Conservation (phyloP, 345 rosid genomes). For the Melastoma malabathricum region DNA sequence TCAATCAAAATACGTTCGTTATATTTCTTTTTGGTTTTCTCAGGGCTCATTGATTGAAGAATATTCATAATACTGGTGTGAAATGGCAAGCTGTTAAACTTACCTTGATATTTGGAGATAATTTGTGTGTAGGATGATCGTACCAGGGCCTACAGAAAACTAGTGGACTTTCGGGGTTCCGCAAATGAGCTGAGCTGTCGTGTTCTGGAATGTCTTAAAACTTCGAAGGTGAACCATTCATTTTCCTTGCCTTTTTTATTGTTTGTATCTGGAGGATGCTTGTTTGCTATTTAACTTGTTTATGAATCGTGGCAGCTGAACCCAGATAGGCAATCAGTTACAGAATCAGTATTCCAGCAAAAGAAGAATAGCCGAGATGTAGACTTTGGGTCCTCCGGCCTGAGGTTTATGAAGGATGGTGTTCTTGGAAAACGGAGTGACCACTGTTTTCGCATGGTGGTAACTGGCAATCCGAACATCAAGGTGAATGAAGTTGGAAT, state of each 20-base stretch:
- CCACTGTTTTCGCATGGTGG: conserved; percentile 79
- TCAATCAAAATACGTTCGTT: no score
- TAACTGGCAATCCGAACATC: conserved; percentile 69
- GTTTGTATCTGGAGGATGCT: background rate
- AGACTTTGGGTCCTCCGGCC: conserved; percentile 47
- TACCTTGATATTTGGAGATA: background rate
- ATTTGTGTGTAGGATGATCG: conserved; percentile 47
- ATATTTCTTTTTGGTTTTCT: background rate
- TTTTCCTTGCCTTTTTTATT: conserved; percentile 3
- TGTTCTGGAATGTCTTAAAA: conserved; percentile 59
- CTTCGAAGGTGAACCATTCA: conserved; percentile 53
- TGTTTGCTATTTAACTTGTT: conserved; percentile 4
- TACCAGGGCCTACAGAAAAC: conserved; percentile 57
- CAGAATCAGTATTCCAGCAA: conserved; percentile 25
- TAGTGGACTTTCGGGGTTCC: conserved; percentile 58
- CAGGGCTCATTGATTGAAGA: background rate
- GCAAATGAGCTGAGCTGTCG: conserved; percentile 57
- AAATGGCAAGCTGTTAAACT: background rate
- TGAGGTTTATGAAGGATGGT: conserved; percentile 81
- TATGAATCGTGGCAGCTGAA: conserved; percentile 32
- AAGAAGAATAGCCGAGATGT: conserved; percentile 27
- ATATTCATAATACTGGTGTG: no score
- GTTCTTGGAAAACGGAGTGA: conserved; percentile 82
- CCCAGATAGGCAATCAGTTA: conserved; percentile 39
- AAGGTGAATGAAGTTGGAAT: conserved; percentile 71